Conservation (phyloP, 768 basidiomycete species). For the Ramaria rubella region DNA sequence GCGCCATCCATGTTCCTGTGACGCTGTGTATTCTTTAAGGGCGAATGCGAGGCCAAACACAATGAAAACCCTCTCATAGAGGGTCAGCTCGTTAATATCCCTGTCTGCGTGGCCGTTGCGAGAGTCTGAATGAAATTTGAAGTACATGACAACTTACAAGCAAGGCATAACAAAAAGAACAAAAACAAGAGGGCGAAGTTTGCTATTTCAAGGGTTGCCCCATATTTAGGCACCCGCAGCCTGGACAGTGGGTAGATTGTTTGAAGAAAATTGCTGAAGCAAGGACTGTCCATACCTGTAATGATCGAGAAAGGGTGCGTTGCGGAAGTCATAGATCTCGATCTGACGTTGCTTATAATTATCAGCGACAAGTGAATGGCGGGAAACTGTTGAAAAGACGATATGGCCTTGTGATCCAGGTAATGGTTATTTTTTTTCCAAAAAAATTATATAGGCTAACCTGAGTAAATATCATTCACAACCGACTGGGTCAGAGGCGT, state of each 20-base stretch:
- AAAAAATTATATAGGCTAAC: conserved; percentile 21
- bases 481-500: conserved; percentile 81
- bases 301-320: conserved; percentile 74
- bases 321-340: conserved; percentile 61
- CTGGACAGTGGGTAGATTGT: conserved; percentile 27
- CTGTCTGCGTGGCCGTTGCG: neutral
- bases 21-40: conserved; percentile 81
- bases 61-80: conserved; percentile 69
- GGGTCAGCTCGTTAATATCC: conserved; percentile 35
- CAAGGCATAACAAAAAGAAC: conserved; percentile 68
- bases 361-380: conserved; percentile 77
- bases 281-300: conserved; percentile 48
- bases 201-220: conserved; percentile 68
- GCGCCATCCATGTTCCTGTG: conserved; percentile 82
- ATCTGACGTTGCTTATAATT: conserved; percentile 80
- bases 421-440: neutral
- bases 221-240: conserved; percentile 77
- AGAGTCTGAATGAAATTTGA: neutral
- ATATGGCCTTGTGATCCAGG: conserved; percentile 37
- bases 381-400: conserved; percentile 52
- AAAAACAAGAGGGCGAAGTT: conserved; percentile 65
- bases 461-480: conserved; percentile 80
- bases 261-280: neutral
- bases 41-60: conserved; percentile 72
- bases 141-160: conserved; percentile 42